Conservation (phyloP, 257 asterid species). For the Cruciata laevipes region DNA sequence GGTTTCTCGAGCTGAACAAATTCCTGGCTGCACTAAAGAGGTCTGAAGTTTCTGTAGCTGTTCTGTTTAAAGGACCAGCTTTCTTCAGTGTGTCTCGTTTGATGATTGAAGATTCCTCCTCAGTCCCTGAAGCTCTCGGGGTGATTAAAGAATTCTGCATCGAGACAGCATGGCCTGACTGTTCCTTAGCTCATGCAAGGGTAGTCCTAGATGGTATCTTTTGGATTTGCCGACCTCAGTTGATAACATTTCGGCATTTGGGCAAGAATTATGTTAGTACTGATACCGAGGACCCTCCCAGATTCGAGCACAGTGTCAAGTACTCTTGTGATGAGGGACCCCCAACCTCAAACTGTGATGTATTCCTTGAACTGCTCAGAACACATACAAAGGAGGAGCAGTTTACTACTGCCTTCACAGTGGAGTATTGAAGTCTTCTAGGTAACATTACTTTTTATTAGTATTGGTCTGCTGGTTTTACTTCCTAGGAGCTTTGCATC, state of each 20-base stretch:
- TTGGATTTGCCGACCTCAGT: background rate
- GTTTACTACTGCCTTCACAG: background rate
- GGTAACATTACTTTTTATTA: background rate
- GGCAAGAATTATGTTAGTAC: background rate
- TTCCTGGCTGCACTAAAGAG: background rate
- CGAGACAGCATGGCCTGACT: background rate
- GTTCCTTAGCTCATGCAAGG: background rate
- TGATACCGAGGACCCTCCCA: background rate
- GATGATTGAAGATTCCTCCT: background rate
- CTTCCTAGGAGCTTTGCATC: background rate
- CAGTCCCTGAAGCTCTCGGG: background rate
- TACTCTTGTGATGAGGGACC: background rate
- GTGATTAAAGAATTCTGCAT: background rate
- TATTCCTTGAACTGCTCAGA: background rate
- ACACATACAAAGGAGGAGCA: background rate
- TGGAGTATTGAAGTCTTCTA: background rate
- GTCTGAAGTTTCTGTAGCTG: background rate
- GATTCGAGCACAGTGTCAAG: background rate
- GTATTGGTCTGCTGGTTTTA: background rate
- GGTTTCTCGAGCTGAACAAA: background rate
- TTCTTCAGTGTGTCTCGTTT: background rate
- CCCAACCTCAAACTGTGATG: background rate
- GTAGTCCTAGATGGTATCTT: background rate
- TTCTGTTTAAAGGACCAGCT: background rate
- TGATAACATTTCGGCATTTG: background rate